Evolutionary conservation across 495 filamentous ascomycete species (phyloP).

Genomic region (Aspergillus kassunensis): DNA sequence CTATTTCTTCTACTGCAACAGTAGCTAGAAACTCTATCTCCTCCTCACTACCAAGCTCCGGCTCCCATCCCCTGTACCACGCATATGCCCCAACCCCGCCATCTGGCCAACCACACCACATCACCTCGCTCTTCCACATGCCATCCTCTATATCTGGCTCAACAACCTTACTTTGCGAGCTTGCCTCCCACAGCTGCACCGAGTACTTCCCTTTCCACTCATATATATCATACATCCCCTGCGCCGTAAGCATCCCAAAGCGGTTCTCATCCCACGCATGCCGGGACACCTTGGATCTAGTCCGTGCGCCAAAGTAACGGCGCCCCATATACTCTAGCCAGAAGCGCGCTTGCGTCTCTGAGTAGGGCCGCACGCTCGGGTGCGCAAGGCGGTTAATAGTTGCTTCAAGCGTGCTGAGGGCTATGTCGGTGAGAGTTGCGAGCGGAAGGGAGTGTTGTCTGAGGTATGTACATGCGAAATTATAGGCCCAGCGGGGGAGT

Average conservation of each 20-base stretch:
- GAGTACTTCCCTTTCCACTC: slow-evolving; percentile 18
- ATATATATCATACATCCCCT: slow-evolving; percentile 22
- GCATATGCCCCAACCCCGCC: slow-evolving; percentile 18
- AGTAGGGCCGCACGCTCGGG: slow-evolving; percentile 18
- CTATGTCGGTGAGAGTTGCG: slow-evolving; percentile 19
- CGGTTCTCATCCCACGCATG: slow-evolving; percentile 9
- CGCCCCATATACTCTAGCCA: slow-evolving; percentile 18
- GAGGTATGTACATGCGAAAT: slow-evolving; percentile 11
- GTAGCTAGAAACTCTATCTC: slow-evolving; percentile 24
- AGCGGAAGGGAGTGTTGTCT: slow-evolving; percentile 17
- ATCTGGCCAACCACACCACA: slow-evolving; percentile 21
- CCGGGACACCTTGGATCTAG: slow-evolving; percentile 2
- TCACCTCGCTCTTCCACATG: slow-evolving; percentile 17
- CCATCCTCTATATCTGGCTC: slow-evolving; percentile 18
- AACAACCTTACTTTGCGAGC: slow-evolving; percentile 12
- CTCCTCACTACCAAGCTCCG: slow-evolving; percentile 25
- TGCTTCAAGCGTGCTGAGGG: slow-evolving; percentile 21
- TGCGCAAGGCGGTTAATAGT: slow-evolving; percentile 17
- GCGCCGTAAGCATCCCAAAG: slow-evolving; percentile 17
- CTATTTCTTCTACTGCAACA: slow-evolving; percentile 23
- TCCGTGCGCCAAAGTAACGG: not conserved
- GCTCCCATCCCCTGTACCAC: slow-evolving; percentile 23
- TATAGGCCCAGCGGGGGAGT: slow-evolving; percentile 23
- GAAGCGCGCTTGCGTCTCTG: slow-evolving; percentile 23
- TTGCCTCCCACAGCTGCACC: slow-evolving; percentile 15